Base-by-base conservation (phyloP, 768 basidiomycete species). In the Gloeostereum incarnatum region DNA sequence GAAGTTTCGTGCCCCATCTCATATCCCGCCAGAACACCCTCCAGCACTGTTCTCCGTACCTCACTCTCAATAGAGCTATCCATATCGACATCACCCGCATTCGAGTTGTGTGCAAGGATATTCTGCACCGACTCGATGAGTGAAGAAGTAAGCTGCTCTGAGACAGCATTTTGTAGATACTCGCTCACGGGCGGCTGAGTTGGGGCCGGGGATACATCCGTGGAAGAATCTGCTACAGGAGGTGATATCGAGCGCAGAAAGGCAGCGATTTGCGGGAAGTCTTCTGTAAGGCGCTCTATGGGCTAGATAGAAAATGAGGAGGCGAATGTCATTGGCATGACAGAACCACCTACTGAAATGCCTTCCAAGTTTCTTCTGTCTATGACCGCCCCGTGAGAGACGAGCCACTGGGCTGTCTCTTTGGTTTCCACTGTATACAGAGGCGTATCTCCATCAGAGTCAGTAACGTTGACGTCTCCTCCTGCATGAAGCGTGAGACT, bases 381-480 rank as follows among this genome's bases (percentile, higher is more conserved):
- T 19, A 80, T 55, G 35, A 61, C 55, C 4, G 91, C 90, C 13
- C 91, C 91, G 44, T 82, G 75, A 39, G 83, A 69, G 48, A 94
- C 64, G 44, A 96, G 75, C 58, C 69, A 89, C 10, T 65, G 68
- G 2, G 92, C 91, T 0, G 83, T 84, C 42, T 80, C 73, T 29
- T 86, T 50, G 54, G 76, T 73, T 60, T 96, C 92, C 32, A 89
- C 89, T 18, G 86, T 86, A 65, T 86, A 94, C 13, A 96, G 63
- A 7, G 92, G 92, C 7, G 91, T 94, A 56, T 96, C 92, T 6
- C 86, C 87, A 52, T 96, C 92, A 37, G 66, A 68, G 54, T 96
- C 92, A 1, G 75, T 71, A 44, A 92, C 58, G 52, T 96, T 91
- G 41, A 92, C 84, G 53, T 93, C 73, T 36, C 91, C 92, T 11